phyloP scores from a whole-genome alignment of 495 filamentous ascomycete species.

The Staphylotrichum tortipilum region DNA sequence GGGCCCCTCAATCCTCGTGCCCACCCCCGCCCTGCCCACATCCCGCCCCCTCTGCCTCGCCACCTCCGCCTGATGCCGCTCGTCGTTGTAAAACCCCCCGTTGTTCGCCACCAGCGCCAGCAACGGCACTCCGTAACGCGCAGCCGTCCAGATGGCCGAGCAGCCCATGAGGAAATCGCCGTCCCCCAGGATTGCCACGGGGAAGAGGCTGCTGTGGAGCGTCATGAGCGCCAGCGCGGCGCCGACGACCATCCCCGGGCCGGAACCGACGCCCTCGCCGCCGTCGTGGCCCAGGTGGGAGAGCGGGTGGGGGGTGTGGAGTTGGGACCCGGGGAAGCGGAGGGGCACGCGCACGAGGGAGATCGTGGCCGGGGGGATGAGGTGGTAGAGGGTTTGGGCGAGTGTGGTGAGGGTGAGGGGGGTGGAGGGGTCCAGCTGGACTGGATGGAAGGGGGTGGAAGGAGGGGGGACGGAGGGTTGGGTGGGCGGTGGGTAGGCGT shows the following conservation, averaged over 20 bases:
- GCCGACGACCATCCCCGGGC: background rate
- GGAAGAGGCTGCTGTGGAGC: background rate
- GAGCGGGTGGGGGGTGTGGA: background rate
- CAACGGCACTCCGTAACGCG: background rate
- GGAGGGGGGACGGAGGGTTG: too few species aligned
- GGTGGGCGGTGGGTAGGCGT: too few species aligned
- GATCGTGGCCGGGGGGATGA: background rate
- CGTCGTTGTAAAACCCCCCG: background rate
- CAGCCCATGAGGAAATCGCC: slow-evolving; percentile 3
- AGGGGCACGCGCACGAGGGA: slow-evolving; percentile 1
- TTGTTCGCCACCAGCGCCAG: slow-evolving; percentile 1
- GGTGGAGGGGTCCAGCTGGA: too few species aligned
- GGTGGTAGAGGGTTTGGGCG: background rate
- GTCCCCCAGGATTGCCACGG: background rate
- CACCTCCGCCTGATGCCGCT: background rate
- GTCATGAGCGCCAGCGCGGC: background rate
- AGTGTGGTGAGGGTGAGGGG: background rate
- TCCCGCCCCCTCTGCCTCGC: background rate
- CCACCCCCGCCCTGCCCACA: background rate
- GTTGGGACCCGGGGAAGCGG: background rate
- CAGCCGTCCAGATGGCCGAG: slow-evolving; percentile 1
- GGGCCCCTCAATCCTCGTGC: background rate
- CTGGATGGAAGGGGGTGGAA: too few species aligned
- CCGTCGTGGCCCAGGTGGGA: background rate
- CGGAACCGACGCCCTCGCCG: background rate